These are phyloP conservation scores for Pezizomycotina sp. DNA, from an alignment of 2,329 filamentous ascomycete species.

Conservation along the genomic window DNA sequence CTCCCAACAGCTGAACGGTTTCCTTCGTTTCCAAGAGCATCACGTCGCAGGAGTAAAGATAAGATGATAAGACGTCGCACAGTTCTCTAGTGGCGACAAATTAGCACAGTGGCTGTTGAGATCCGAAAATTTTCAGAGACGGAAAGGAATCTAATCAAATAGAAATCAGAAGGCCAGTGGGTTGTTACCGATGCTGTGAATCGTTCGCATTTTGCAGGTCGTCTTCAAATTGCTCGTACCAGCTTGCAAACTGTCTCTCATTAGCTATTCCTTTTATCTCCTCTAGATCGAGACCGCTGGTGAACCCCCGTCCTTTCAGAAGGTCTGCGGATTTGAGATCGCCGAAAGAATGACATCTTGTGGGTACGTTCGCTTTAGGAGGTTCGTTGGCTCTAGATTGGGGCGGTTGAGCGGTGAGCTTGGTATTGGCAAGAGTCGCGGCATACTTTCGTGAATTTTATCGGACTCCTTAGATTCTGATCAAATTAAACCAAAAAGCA, in stretches of 20 bases:
- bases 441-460: conserved; percentile 3
- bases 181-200: conserved; percentile 56
- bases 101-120: no score
- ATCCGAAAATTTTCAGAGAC: no score
- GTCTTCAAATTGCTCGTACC: conserved; percentile 44
- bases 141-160: background rate
- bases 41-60: conserved; percentile 49
- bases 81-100: conserved; percentile 44
- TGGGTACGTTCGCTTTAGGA: conserved; percentile 21
- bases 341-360: conserved; percentile 21
- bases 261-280: conserved; percentile 31
- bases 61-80: conserved; percentile 47
- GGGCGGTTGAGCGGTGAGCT: conserved; percentile 2
- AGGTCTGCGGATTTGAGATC: conserved; percentile 14
- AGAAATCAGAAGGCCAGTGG: background rate
- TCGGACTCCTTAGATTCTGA: background rate
- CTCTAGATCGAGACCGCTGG: conserved; percentile 8
- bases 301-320: no score
- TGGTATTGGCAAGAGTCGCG: conserved; percentile 4
- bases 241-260: conserved; percentile 42
- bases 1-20: conserved; percentile 58
- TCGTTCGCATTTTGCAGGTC: conserved; percentile 67
- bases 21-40: conserved; percentile 61
- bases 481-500: conserved; percentile 2
- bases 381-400: conserved; percentile 17